phyloP scores from a whole-genome alignment of 2,329 filamentous ascomycete genomes.

The Penicillium sp. region DNA sequence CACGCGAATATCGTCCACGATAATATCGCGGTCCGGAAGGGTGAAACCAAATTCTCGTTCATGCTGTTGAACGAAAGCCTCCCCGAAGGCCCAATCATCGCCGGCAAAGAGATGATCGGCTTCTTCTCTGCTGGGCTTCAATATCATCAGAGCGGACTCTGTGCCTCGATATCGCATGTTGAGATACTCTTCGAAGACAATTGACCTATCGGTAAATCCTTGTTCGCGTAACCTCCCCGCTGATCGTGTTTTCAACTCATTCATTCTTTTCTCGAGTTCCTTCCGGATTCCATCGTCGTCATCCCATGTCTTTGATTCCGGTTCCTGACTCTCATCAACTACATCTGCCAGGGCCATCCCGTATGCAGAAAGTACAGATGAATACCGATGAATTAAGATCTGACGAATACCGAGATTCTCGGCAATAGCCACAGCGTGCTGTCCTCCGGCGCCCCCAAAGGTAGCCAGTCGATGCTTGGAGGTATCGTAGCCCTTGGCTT shows the following conservation, averaged over 20 bases:
- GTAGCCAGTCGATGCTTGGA: slow-evolving; percentile 80
- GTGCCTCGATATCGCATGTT: slow-evolving; percentile 61
- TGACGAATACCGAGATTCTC: slow-evolving; percentile 76
- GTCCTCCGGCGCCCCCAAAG: slow-evolving; percentile 85
- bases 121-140: slow-evolving; percentile 23
- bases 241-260: slow-evolving; percentile 74
- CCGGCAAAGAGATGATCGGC: slow-evolving; percentile 54
- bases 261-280: slow-evolving; percentile 70
- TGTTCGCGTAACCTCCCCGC: slow-evolving; percentile 66
- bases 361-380: slow-evolving; percentile 84
- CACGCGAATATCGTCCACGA: slow-evolving; percentile 84
- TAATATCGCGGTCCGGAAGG: slow-evolving; percentile 77
- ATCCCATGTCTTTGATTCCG: slow-evolving; percentile 59
- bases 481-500: slow-evolving; percentile 84
- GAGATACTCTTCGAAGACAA: slow-evolving; percentile 85
- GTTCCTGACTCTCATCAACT: slow-evolving; percentile 72
- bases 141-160: slow-evolving; percentile 37
- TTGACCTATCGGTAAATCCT: slow-evolving; percentile 70
- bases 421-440: slow-evolving; percentile 89
- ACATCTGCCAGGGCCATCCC: slow-evolving; percentile 85
- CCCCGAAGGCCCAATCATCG: slow-evolving; percentile 76
- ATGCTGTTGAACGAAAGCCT: slow-evolving; percentile 81
- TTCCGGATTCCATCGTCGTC: slow-evolving; percentile 55
- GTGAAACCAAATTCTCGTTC: slow-evolving; percentile 93
- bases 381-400: slow-evolving; percentile 81